Conservation (phyloP, 106 monocot genomes). For the Cymbidium sinense region DNA sequence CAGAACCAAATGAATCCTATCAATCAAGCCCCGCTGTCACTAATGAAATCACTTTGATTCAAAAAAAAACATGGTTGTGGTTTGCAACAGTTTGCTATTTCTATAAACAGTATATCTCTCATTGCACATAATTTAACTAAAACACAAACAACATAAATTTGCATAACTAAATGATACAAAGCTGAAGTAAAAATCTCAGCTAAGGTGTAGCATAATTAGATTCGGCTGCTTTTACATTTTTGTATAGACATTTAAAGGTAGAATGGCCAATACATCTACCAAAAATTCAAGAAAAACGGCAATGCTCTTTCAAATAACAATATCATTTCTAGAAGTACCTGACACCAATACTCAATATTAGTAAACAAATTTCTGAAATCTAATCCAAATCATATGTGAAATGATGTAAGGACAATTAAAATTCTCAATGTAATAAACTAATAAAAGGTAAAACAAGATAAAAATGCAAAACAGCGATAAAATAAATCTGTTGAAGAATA, state of each 20-base stretch:
- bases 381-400: neutral
- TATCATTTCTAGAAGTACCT: neutral
- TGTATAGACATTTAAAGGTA: neutral
- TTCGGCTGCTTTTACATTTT: neutral
- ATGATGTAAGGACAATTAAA: neutral
- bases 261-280: neutral
- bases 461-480: neutral
- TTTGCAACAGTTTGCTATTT: no score
- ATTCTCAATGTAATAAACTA: neutral
- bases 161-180: no score
- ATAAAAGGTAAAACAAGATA: neutral
- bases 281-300: neutral
- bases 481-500: neutral
- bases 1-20: no score
- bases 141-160: no score
- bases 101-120: no score
- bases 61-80: no score
- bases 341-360: neutral
- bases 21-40: no score
- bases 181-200: no score
- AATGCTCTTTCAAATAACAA: neutral
- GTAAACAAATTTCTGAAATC: neutral
- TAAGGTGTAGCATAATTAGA: no score
- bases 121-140: no score
- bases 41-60: no score